Evolutionary conservation across 306 rosid species (phyloP).

Genomic region (Vigna angularis): DNA sequence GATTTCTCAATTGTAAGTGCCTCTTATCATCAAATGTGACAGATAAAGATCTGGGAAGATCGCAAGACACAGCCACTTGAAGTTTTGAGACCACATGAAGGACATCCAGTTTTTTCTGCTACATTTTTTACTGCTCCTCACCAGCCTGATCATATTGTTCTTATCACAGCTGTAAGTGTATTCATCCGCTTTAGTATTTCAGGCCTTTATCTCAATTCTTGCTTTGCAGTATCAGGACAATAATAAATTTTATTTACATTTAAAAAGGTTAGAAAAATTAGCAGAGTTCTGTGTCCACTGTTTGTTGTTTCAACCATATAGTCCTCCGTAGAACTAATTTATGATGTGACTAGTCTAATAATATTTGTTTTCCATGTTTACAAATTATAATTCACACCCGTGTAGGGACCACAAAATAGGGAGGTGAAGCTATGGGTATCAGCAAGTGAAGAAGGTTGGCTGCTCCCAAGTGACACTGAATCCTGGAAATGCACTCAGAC

Average conservation of each 20-base stretch:
- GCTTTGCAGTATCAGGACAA: not conserved
- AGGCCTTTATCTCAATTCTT: slow-evolving; percentile 9
- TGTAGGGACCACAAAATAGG: slow-evolving; percentile 87
- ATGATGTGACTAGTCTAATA: not conserved
- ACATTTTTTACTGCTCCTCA: slow-evolving; percentile 85
- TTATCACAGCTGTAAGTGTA: slow-evolving; percentile 82
- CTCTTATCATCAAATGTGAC: slow-evolving; percentile 42
- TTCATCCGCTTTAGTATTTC: slow-evolving; percentile 14
- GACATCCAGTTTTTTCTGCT: slow-evolving; percentile 89
- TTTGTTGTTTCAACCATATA: not conserved
- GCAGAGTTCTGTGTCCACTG: not conserved
- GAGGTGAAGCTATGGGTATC: slow-evolving; percentile 96
- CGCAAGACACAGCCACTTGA: slow-evolving; percentile 83
- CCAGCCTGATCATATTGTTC: slow-evolving; percentile 91
- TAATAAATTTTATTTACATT: slow-evolving; percentile 23
- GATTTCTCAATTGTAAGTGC: slow-evolving; percentile 22
- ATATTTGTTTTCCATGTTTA: slow-evolving; percentile 35
- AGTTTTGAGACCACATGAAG: slow-evolving; percentile 85
- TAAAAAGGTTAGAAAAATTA: not conserved
- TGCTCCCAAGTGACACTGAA: slow-evolving; percentile 86
- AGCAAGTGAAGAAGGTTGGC: slow-evolving; percentile 90
- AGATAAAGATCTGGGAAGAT: slow-evolving; percentile 97
- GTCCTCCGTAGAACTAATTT: slow-evolving; percentile 2
- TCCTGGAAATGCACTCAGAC: slow-evolving; percentile 95
- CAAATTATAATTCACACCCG: slow-evolving; percentile 4